Evolutionary conservation across 176 grass and related monocot species (phyloP).

Genomic region (Oryza rufipogon): DNA sequence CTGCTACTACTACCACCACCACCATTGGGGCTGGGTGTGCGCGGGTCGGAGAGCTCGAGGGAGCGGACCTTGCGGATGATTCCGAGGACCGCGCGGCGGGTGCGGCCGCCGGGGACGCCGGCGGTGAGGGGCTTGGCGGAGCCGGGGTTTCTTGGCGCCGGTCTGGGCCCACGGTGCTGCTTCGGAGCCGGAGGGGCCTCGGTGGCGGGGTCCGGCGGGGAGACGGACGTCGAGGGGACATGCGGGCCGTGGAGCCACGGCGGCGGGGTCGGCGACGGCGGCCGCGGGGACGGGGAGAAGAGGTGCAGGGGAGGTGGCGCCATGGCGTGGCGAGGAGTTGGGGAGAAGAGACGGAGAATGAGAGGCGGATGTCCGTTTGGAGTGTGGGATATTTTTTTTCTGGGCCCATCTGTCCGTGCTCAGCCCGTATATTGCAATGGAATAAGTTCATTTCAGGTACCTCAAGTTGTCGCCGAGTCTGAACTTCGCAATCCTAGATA

Average conservation of each 20-base stretch:
- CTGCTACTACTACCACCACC: no score
- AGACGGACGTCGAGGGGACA: background rate
- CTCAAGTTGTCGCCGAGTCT: no score
- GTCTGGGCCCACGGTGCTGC: conserved; percentile 16
- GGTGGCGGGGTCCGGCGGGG: background rate
- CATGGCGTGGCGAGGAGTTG: conserved; percentile 4
- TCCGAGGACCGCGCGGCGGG: conserved; percentile 52
- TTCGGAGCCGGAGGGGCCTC: conserved; percentile 25
- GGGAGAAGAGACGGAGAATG: background rate
- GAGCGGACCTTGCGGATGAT: conserved; percentile 66
- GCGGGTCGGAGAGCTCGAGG: conserved; percentile 47
- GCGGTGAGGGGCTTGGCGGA: conserved; percentile 48
- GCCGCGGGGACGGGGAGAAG: conserved; percentile 41
- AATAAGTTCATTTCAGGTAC: no score
- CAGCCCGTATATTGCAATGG: no score
- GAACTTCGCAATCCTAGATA: no score
- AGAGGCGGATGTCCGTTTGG: background rate
- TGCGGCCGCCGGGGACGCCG: conserved; percentile 58
- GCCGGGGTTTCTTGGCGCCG: conserved; percentile 4
- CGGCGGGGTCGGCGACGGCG: conserved; percentile 12
- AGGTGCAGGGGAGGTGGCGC: conserved; percentile 47
- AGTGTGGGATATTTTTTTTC: background rate
- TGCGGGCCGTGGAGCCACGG: conserved; percentile 46
- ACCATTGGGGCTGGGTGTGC: background rate
- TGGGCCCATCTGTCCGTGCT: background rate